Evolutionary conservation across 2,329 filamentous ascomycete genomes (phyloP).

Genomic region (Cordyceps sp.): DNA sequence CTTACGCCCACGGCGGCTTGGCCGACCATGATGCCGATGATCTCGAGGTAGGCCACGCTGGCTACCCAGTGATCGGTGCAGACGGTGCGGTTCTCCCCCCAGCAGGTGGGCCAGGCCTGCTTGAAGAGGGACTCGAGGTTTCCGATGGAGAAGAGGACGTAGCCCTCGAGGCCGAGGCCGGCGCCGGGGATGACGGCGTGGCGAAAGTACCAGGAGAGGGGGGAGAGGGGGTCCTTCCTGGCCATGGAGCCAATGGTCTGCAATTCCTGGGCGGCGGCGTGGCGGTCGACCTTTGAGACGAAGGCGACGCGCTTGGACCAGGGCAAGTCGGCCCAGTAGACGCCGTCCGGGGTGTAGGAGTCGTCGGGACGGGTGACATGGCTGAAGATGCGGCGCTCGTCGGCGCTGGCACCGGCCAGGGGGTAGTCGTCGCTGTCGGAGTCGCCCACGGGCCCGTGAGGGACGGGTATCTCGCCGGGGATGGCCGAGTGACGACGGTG

Average conservation of each 20-base stretch:
- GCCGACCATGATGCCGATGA: conserved; percentile 86
- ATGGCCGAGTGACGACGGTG: conserved; percentile 20
- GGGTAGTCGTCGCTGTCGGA: conserved; percentile 31
- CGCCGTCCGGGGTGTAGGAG: conserved; percentile 64
- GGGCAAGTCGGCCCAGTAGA: conserved; percentile 86
- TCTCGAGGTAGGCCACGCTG: conserved; percentile 80
- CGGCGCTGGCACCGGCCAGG: conserved; percentile 22
- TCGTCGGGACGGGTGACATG: conserved; percentile 77
- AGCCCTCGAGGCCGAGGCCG: conserved; percentile 83
- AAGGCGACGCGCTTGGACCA: conserved; percentile 55
- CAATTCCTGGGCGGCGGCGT: conserved; percentile 54
- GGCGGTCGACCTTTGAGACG: conserved; percentile 54
- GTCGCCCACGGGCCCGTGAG: conserved; percentile 29
- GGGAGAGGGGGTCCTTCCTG: conserved; percentile 72
- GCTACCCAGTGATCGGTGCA: conserved; percentile 71
- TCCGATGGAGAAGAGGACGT: conserved; percentile 92
- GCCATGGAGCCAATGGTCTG: conserved; percentile 56
- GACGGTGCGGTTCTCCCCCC: conserved; percentile 44
- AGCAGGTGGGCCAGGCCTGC: conserved; percentile 62
- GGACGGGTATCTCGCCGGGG: conserved; percentile 36
- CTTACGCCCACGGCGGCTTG: conserved; percentile 73
- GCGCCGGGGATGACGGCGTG: conserved; percentile 88
- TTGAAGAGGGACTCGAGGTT: conserved; percentile 75
- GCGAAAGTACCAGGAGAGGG: conserved; percentile 71
- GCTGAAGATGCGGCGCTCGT: conserved; percentile 50